Conservation (phyloP, 805 yeast genomes). For the Kluyveromyces siamensis region DNA sequence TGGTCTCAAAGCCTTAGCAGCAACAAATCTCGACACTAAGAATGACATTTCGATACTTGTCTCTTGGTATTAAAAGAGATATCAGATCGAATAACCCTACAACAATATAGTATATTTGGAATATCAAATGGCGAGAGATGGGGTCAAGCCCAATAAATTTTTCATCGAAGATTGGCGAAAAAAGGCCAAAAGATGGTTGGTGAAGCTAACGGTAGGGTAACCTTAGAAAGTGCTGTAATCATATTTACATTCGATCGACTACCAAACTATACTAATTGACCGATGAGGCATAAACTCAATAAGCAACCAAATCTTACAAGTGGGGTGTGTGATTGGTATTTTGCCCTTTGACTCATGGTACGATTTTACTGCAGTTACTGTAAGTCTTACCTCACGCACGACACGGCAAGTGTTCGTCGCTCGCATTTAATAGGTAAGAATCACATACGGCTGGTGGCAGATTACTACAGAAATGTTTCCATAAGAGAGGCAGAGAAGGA, state of each 20-base stretch:
- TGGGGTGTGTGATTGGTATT: no score
- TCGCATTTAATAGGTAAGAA: slow-evolving; percentile 72
- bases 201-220: background rate
- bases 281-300: no score
- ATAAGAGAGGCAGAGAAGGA: slow-evolving; percentile 1
- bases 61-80: background rate
- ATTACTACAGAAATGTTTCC: slow-evolving; percentile 51
- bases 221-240: no score
- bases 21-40: slow-evolving; percentile 15
- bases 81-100: no score
- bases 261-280: no score
- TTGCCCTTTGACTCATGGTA: slow-evolving; percentile 35
- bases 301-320: no score
- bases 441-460: slow-evolving; percentile 63
- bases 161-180: background rate
- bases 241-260: no score
- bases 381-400: slow-evolving; percentile 75
- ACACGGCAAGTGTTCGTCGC: slow-evolving; percentile 76
- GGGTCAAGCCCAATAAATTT: background rate
- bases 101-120: no score
- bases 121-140: no score
- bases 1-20: slow-evolving; percentile 4
- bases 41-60: slow-evolving; percentile 8
- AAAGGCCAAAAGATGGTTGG: background rate
- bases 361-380: slow-evolving; percentile 82